Evolutionary conservation across 805 yeast genomes (phyloP).

Genomic region (Metschnikowia peoriensis): DNA sequence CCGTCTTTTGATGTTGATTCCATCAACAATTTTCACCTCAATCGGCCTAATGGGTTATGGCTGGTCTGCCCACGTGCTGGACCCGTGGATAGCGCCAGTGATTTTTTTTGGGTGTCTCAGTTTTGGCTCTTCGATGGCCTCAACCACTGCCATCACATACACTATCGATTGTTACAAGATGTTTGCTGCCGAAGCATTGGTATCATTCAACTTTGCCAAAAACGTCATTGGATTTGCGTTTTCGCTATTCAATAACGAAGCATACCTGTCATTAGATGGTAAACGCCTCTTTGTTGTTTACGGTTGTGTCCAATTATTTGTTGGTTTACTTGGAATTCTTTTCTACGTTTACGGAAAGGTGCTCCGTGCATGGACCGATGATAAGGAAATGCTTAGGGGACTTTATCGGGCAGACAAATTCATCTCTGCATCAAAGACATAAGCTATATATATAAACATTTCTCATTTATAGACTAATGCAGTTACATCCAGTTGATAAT

Average conservation of each 20-base stretch:
- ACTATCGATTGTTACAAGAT: conserved; percentile 55
- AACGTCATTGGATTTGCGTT: conserved; percentile 55
- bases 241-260: conserved; percentile 53
- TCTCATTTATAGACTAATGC: not conserved
- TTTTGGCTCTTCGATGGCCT: conserved; percentile 60
- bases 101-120: conserved; percentile 54
- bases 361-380: conserved; percentile 51
- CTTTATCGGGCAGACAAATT: conserved; percentile 25
- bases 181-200: conserved; percentile 59
- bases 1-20: conserved; percentile 52
- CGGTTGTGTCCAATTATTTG: conserved; percentile 49
- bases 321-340: conserved; percentile 50
- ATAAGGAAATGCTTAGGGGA: conserved; percentile 38
- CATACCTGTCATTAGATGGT: conserved; percentile 40
- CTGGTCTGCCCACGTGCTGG: conserved; percentile 49
- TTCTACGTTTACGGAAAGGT: conserved; percentile 55
- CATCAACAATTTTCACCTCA: conserved; percentile 42
- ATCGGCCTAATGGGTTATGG: conserved; percentile 64
- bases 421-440: not conserved
- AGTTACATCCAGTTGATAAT: conserved; percentile 7
- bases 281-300: conserved; percentile 49
- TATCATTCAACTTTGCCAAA: conserved; percentile 53
- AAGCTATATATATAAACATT: not conserved
- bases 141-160: conserved; percentile 60
- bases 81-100: conserved; percentile 57